Conservation (phyloP, 1,284 basidiomycete genomes). For the Hymenochaete sp. region DNA sequence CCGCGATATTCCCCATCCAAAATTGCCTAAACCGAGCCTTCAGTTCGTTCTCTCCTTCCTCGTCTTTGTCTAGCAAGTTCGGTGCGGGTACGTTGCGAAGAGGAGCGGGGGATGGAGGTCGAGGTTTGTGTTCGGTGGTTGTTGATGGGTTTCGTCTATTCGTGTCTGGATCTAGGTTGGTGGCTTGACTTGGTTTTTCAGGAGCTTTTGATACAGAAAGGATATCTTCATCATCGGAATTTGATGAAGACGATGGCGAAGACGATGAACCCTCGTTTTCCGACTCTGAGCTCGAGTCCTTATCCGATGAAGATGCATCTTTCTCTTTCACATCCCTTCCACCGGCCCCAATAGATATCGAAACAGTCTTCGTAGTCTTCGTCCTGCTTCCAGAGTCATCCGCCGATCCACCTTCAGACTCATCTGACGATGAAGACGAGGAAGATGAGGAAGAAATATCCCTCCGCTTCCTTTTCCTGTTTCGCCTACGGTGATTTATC, state of each 20-base stretch:
- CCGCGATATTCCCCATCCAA: conserved; percentile 72
- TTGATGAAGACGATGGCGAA: conserved; percentile 19
- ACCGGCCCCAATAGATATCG: too few species aligned
- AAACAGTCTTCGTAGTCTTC: not conserved
- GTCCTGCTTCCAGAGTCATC: not conserved
- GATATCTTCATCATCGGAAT: conserved; percentile 4
- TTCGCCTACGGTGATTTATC: too few species aligned
- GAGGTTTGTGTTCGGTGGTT: conserved; percentile 22
- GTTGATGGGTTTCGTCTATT: conserved; percentile 13
- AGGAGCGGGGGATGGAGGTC: conserved; percentile 47
- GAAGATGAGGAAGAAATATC: conserved; percentile 28
- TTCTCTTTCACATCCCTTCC: too few species aligned
- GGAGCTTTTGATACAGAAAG: conserved; percentile 17
- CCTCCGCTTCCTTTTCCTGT: conserved; percentile 34
- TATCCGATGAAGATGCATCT: conserved; percentile 20
- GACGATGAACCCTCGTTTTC: too few species aligned
- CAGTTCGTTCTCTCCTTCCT: conserved; percentile 41
- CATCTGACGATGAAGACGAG: conserved; percentile 15
- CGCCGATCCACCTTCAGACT: conserved; percentile 1
- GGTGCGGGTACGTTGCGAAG: conserved; percentile 40
- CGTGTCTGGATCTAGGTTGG: conserved; percentile 7
- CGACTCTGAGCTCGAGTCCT: conserved; percentile 19
- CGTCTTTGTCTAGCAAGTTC: conserved; percentile 24
- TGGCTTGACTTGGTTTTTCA: conserved; percentile 5
- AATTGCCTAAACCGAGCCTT: conserved; percentile 64